phyloP scores from a whole-genome alignment of 106 monocot species.

The Dendrobium nobile region DNA sequence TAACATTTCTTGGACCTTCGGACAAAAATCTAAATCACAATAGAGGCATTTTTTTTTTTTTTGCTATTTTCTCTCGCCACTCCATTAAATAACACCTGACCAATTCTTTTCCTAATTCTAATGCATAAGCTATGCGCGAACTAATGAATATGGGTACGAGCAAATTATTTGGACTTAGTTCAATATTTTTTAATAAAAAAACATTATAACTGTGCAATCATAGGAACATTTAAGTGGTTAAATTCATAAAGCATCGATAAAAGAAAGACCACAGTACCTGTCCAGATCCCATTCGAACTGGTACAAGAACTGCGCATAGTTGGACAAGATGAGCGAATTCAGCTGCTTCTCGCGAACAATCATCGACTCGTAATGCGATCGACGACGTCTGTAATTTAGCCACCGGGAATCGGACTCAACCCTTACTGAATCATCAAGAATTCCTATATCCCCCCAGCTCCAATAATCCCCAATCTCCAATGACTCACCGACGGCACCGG shows the following conservation, averaged over 20 bases:
- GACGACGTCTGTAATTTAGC: neutral
- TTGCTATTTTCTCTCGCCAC: neutral
- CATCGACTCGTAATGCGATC: constrained; percentile 34
- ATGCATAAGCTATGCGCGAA: too few relatives aligned
- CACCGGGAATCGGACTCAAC: neutral
- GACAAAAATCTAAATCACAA: too few relatives aligned
- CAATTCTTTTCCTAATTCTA: too few relatives aligned
- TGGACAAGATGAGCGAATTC: constrained; percentile 57
- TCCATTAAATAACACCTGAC: too few relatives aligned
- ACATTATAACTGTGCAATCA: neutral
- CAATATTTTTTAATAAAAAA: too few relatives aligned
- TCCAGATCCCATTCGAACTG: constrained; percentile 47
- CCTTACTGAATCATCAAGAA: neutral
- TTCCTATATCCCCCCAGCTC: constrained; percentile 31
- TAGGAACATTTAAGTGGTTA: neutral
- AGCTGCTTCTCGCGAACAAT: constrained; percentile 23
- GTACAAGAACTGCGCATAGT: constrained; percentile 80
- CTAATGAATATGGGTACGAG: too few relatives aligned
- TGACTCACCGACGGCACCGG: neutral
- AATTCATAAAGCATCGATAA: neutral
- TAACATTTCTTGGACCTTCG: too few relatives aligned
- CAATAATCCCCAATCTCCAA: constrained; percentile 4
- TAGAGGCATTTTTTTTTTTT: too few relatives aligned
- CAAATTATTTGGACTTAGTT: too few relatives aligned
- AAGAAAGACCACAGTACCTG: constrained; percentile 29